Base-by-base conservation (phyloP, 768 basidiomycete species). In the Termitomyces eurrhizus region DNA sequence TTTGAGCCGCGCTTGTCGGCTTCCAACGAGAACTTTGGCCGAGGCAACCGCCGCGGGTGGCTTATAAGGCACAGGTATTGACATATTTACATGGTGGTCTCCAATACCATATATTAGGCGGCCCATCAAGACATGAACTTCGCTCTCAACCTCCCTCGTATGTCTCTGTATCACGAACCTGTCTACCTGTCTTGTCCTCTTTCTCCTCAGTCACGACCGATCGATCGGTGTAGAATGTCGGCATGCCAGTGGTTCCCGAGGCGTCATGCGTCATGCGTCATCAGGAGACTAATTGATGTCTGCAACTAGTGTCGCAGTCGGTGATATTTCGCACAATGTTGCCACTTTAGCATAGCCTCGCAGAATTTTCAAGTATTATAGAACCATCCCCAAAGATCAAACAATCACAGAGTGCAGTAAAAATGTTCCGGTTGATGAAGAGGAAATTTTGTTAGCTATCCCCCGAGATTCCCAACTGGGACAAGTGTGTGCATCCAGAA, bases 1-100 rank as follows among this genome's bases (percentile, higher is more conserved):
- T 65, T 65, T 57, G 45, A 50, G 60, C 71, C 73, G 72, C 67
- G 66, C 67, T 68, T 68, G 68, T 73, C 74, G 72, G 72, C 62
- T 39, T 54, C 33, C 24, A 37, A 37, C 51, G 1, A 26, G 36
- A n/a, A 26, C 21, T 24, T 13, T 41, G 14, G 29, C 59, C 59
- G 58, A 59, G 58, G 51, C 51, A 12, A 52, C 58, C 32, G 45
- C 46, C 35, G 48, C 26, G 48, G 32, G 37, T 36, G 55, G n/a
- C 44, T 36, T 54, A 16, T 6, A n/a, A 35, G 52, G 14, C 9
- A 11, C 42, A 9, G n/a, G n/a, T 7, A 7, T 42, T 42, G 41
- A 41, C 16, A 41, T 41, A 41, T 16, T 18, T 18, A 7, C 14
- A 16, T 39, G 14, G 39, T 21, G 21, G 21, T 21, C 21, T 21